Conservation (phyloP, 768 basidiomycete genomes). For the Leccinum variicolor region DNA sequence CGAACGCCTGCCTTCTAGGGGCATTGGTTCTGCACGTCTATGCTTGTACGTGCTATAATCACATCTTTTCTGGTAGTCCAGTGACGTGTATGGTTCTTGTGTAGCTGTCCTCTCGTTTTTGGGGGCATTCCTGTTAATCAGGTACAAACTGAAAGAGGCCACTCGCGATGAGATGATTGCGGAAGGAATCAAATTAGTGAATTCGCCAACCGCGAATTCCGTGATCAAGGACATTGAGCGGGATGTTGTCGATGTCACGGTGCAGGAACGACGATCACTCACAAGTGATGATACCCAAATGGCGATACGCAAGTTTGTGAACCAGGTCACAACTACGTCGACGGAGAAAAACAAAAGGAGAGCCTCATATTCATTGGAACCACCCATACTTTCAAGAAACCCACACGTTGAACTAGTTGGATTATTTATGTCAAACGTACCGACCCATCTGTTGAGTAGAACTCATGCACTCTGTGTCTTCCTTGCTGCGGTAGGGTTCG, state of each 20-base stretch:
- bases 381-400: conserved; percentile 39
- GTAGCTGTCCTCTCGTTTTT: conserved; percentile 47
- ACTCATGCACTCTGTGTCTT: conserved; percentile 48
- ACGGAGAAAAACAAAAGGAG: not conserved
- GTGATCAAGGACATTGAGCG: conserved; percentile 12
- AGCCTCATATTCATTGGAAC: conserved; percentile 15
- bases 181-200: conserved; percentile 25
- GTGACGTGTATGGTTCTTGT: not conserved
- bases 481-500: conserved; percentile 46
- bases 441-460: conserved; percentile 43
- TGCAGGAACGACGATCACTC: not conserved
- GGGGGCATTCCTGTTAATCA: conserved; percentile 53
- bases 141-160: conserved; percentile 54
- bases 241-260: not conserved
- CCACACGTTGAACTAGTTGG: conserved; percentile 54
- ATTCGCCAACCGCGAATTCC: conserved; percentile 20
- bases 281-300: not conserved
- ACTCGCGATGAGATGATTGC: conserved; percentile 43
- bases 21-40: conserved; percentile 54
- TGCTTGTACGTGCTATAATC: conserved; percentile 37
- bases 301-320: not conserved
- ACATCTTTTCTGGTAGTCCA: not conserved
- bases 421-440: conserved; percentile 39
- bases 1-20: conserved; percentile 48
- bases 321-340: not conserved